A percentile compares a stretch with the other conserved stretches of the same genome.
These are phyloP conservation scores for Neoscytalidium dimidiatum DNA, from an alignment of 2,329 filamentous ascomycete genomes.

Conservation along the genomic window DNA sequence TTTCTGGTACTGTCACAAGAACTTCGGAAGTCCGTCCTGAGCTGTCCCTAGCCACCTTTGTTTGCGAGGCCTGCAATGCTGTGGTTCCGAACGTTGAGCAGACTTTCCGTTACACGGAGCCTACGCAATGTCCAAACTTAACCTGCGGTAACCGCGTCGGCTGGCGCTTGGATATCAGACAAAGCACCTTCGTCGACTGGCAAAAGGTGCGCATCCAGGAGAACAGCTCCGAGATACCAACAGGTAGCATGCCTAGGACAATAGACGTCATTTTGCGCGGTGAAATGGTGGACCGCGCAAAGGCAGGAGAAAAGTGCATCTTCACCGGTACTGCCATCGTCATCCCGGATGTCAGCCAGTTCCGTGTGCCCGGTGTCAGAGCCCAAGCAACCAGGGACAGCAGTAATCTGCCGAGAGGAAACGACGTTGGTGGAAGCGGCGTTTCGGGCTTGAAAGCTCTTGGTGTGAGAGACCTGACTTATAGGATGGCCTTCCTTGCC, in stretches of 20 bases:
- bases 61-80: slow-evolving; percentile 83
- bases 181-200: slow-evolving; percentile 98
- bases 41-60: slow-evolving; percentile 87
- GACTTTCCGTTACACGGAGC: slow-evolving; percentile 96
- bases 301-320: slow-evolving; percentile 97
- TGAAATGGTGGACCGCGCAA: slow-evolving; percentile 95
- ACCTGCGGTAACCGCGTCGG: slow-evolving; percentile 85
- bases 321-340: slow-evolving; percentile 97
- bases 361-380: slow-evolving; percentile 82
- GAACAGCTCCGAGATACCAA: slow-evolving; percentile 97
- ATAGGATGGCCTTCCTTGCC: slow-evolving; percentile 92
- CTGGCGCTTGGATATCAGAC: slow-evolving; percentile 96
- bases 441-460: slow-evolving; percentile 87
- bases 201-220: slow-evolving; percentile 98
- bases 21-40: slow-evolving; percentile 97
- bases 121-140: slow-evolving; percentile 87
- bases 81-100: slow-evolving; percentile 92
- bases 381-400: slow-evolving; percentile 85
- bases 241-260: slow-evolving; percentile 96
- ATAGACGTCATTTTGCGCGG: slow-evolving; percentile 96
- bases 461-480: slow-evolving; percentile 92
- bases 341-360: slow-evolving; percentile 93
- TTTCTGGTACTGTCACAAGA: slow-evolving; percentile 93
- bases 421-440: slow-evolving; percentile 80
- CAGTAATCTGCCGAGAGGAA: slow-evolving; percentile 68